Percentiles rank a stretch among this genome's conserved stretches.
These are phyloP conservation scores for Schizopora paradoxa DNA, from an alignment of 1,284 basidiomycete genomes.

Conservation along the genomic window DNA sequence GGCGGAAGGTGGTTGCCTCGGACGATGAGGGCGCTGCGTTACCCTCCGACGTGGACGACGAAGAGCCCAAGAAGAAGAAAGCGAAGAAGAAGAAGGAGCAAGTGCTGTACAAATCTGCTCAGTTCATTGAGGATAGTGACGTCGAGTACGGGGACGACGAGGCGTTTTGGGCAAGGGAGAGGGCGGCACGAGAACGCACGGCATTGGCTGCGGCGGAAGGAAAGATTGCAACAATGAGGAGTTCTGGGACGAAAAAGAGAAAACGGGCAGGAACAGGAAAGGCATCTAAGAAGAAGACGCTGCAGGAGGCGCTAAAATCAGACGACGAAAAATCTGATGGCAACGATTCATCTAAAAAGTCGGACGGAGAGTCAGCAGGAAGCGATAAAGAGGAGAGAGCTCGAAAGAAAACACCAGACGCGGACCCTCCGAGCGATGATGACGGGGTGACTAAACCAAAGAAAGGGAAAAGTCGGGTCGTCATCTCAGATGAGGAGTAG, in stretches of 20 bases:
- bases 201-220: conserved; percentile 42
- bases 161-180: conserved; percentile 75
- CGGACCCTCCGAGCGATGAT: too few relatives aligned
- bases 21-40: conserved; percentile 38
- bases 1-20: conserved; percentile 44
- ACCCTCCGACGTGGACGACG: conserved; percentile 36
- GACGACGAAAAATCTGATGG: too few relatives aligned
- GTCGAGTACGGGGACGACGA: conserved; percentile 72
- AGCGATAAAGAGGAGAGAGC: too few relatives aligned
- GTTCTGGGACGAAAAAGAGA: conserved; percentile 67
- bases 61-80: conserved; percentile 40
- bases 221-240: conserved; percentile 50
- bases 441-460: too few relatives aligned
- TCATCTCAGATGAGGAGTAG: too few relatives aligned
- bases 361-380: too few relatives aligned
- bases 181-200: conserved; percentile 44
- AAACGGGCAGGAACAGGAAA: conserved; percentile 35
- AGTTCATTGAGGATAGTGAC: conserved; percentile 88
- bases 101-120: conserved; percentile 78
- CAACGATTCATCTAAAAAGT: too few relatives aligned
- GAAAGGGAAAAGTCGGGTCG: too few relatives aligned
- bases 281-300: conserved; percentile 22
- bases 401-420: too few relatives aligned
- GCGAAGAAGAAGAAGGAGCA: conserved; percentile 65
- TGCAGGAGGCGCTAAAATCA: too few relatives aligned